These are phyloP conservation scores for Stentor roeselii DNA, from an alignment of 73 alveolate genomes.

Conservation along the genomic window DNA sequence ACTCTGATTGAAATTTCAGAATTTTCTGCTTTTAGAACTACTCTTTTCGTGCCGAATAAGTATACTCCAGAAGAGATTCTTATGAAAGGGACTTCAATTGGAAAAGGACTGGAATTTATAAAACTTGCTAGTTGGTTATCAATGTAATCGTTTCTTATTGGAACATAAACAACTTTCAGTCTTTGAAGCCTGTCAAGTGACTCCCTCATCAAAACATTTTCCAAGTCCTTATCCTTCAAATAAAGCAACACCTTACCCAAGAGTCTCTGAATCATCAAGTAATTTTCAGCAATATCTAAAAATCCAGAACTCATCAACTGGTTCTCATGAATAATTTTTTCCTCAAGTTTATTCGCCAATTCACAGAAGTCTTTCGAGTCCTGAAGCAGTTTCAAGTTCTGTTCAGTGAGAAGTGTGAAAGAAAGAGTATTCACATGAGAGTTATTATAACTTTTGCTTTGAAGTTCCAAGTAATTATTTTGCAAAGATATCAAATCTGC, in stretches of 20 bases:
- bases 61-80: not conserved
- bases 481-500: too few relatives aligned
- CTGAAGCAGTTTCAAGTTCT: not conserved
- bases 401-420: not conserved
- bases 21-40: not conserved
- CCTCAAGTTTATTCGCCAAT: not conserved
- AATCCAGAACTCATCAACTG: not conserved
- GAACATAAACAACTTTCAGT: not conserved
- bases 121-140: not conserved
- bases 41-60: not conserved
- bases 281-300: not conserved
- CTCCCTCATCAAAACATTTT: not conserved
- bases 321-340: not conserved
- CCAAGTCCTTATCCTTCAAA: not conserved
- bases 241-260: not conserved
- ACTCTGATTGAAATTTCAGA: not conserved
- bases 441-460: not conserved
- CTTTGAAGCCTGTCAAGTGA: not conserved
- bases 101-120: not conserved
- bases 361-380: not conserved
- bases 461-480: not conserved
- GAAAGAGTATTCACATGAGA: too few relatives aligned
- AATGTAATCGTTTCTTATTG: not conserved
- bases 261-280: not conserved
- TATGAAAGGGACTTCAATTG: not conserved